These are phyloP conservation scores for Litchi chinensis DNA, from an alignment of 345 rosid species.

Conservation along the genomic window DNA sequence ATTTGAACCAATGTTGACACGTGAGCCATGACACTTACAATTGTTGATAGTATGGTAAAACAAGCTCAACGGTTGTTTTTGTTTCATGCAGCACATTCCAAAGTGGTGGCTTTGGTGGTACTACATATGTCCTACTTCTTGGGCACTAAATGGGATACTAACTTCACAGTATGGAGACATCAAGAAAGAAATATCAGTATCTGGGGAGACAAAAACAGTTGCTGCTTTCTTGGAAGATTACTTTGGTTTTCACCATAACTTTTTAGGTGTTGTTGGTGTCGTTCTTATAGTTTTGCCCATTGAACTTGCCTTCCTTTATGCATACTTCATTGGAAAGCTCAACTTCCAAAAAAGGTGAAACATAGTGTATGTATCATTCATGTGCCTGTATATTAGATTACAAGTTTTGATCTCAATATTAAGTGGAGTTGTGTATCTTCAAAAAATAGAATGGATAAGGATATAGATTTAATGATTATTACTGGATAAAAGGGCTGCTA, in stretches of 20 bases:
- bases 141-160: conserved; percentile 37
- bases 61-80: neutral
- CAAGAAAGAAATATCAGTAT: conserved; percentile 5
- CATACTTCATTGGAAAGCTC: conserved; percentile 29
- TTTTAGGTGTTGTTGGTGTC: conserved; percentile 27
- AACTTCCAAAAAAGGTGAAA: conserved; percentile 34
- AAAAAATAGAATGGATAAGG: too few relatives aligned
- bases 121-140: conserved; percentile 36
- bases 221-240: conserved; percentile 25
- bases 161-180: conserved; percentile 27
- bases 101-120: conserved; percentile 43
- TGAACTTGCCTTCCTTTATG: conserved; percentile 30
- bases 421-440: too few relatives aligned
- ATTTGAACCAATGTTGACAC: too few relatives aligned
- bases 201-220: conserved; percentile 12
- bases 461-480: too few relatives aligned
- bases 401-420: too few relatives aligned
- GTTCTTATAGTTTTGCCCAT: conserved; percentile 28
- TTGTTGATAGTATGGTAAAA: neutral
- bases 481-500: too few relatives aligned
- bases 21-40: too few relatives aligned
- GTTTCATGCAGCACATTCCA: conserved; percentile 27
- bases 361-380: too few relatives aligned
- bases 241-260: conserved; percentile 27
- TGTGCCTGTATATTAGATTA: too few relatives aligned